phyloP scores from a whole-genome alignment of 2,329 filamentous ascomycete species.

The Escovopsis sp. region DNA sequence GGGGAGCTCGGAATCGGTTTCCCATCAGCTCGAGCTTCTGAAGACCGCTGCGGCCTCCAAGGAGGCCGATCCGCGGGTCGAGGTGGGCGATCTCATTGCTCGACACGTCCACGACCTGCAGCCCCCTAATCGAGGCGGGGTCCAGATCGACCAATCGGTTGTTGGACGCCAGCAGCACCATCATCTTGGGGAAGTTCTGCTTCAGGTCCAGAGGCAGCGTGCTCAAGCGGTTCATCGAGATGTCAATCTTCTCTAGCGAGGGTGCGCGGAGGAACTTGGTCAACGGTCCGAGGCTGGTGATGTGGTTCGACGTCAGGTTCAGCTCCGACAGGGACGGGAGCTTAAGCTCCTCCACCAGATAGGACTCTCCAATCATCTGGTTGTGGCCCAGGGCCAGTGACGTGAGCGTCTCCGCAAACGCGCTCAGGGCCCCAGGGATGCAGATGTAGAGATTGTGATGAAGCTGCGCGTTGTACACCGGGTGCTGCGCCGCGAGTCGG shows the following conservation, averaged over 20 bases:
- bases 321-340: conserved; percentile 65
- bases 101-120: conserved; percentile 61
- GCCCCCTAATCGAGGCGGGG: conserved; percentile 56
- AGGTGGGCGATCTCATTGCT: conserved; percentile 78
- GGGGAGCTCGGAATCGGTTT: conserved; percentile 77
- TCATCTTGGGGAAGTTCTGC: conserved; percentile 52
- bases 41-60: conserved; percentile 46
- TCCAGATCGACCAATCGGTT: conserved; percentile 64
- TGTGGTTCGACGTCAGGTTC: conserved; percentile 57
- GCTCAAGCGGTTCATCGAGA: conserved; percentile 68
- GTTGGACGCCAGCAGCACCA: conserved; percentile 57
- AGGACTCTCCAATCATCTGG: conserved; percentile 47
- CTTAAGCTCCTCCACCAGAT: conserved; percentile 49
- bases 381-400: conserved; percentile 65
- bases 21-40: conserved; percentile 63
- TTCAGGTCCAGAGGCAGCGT: conserved; percentile 49
- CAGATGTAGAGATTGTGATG: conserved; percentile 60
- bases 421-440: conserved; percentile 55
- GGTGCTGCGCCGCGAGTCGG: conserved; percentile 36
- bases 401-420: conserved; percentile 55
- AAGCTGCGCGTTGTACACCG: conserved; percentile 45
- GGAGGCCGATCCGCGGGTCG: conserved; percentile 64
- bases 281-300: conserved; percentile 54
- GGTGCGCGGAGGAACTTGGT: conserved; percentile 56
- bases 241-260: conserved; percentile 58